Base-by-base conservation (phyloP, 202 grass and related monocot species). In the Eragrostis tef region DNA sequence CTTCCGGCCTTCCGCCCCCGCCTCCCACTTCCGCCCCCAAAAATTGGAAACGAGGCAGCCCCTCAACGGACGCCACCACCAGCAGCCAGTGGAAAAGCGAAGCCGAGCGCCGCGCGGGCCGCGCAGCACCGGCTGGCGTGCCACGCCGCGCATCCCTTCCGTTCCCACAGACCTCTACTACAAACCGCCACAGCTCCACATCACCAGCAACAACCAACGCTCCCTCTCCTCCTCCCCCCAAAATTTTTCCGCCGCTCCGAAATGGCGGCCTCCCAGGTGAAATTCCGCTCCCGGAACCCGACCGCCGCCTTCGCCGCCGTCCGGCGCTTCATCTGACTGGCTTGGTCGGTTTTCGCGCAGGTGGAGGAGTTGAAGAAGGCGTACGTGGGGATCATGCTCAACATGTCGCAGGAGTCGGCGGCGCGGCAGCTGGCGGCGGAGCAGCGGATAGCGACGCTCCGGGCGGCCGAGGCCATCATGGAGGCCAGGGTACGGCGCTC, bases 401-500 rank as follows among this genome's bases (percentile, higher is more conserved):
- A 93, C 88, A 93, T 86, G 27, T 88, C 90, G 78, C 88, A 87
- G 79, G 94, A 98, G 75, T 94, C 92, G 69, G 94, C 94, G 47
- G 90, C 92, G 47, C 90, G 94, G 87, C 89, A 94, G 81, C 87
- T 98, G 84, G 84, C 90, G 78, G 84, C 86, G 79, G 94, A 98
- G 86, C 77, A 79, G 11, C 87, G 91, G 75, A 79, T 82, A 43
- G 57, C 85, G 11, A 74, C 49, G 57, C 79, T 91, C 71, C 71
- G 79, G 39, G 88, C 78, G 8, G 75, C 79, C 44, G 57, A 94
- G 84, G 80, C 84, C 69, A 41, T 93, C 90, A 91, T 89, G 92
- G 84, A 86, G 22, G 73, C 79, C 60, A 98, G 80, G 92, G 94
- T 97, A 80, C 73, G 47, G 7, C 11, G 3, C 17, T 22, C 14